phyloP scores from a whole-genome alignment of 176 grass and related monocot species.

The Triticum urartu region DNA sequence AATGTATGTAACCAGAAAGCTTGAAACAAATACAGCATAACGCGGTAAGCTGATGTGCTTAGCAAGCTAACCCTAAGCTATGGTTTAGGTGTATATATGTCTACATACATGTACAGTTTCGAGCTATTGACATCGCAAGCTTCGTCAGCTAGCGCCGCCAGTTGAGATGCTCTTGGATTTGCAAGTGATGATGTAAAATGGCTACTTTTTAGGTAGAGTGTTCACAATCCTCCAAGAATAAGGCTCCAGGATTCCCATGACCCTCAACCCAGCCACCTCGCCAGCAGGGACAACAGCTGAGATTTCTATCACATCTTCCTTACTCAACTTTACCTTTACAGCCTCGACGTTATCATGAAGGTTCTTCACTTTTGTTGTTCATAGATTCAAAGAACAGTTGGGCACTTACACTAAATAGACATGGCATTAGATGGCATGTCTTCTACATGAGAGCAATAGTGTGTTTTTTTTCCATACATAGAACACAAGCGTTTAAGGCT shows the following conservation, averaged over 20 bases:
- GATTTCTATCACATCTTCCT: conserved; percentile 57
- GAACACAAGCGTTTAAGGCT: neutral
- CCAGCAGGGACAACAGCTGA: conserved; percentile 39
- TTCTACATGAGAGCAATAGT: neutral
- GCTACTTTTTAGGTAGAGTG: conserved; percentile 50
- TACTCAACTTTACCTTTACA: conserved; percentile 63
- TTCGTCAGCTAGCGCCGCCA: no score
- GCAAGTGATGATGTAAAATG: neutral
- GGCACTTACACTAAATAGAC: conserved; percentile 5
- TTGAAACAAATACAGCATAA: no score
- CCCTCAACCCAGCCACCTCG: conserved; percentile 56
- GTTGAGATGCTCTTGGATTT: neutral
- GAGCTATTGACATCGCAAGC: no score
- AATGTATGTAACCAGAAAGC: no score
- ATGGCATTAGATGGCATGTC: neutral
- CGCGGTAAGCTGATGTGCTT: no score
- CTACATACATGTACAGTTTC: no score
- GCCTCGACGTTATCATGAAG: conserved; percentile 60
- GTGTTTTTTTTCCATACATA: neutral
- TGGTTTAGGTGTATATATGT: no score
- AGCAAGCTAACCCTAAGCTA: no score
- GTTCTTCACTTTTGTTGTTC: conserved; percentile 76
- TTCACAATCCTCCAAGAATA: conserved; percentile 69
- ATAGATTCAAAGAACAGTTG: conserved; percentile 40
- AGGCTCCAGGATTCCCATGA: conserved; percentile 47